These are phyloP conservation scores for Phytopythium helicoides DNA, from an alignment of 352 stramenopile genomes.

Conservation along the genomic window DNA sequence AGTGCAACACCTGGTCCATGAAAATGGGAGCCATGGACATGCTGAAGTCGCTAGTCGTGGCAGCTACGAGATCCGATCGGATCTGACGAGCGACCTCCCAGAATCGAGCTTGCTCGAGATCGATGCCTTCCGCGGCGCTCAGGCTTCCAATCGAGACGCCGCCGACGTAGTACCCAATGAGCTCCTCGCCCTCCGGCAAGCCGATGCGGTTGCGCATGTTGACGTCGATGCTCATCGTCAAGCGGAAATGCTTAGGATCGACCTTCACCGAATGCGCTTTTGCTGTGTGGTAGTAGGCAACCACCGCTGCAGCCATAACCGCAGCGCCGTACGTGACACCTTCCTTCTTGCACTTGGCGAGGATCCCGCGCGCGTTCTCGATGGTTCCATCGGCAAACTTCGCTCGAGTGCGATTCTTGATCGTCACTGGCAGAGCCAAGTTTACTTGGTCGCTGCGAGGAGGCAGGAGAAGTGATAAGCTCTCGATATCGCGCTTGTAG, in stretches of 20 bases:
- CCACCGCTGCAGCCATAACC: slow-evolving; percentile 21
- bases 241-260: slow-evolving; percentile 37
- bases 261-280: slow-evolving; percentile 10
- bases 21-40: slow-evolving; percentile 25
- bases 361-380: slow-evolving; percentile 26
- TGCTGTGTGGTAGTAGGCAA: slow-evolving; percentile 29
- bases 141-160: slow-evolving; percentile 4
- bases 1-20: slow-evolving; percentile 27
- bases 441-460: slow-evolving; percentile 6
- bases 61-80: slow-evolving; percentile 15
- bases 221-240: slow-evolving; percentile 31
- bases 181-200: slow-evolving; percentile 21
- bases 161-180: slow-evolving; percentile 35
- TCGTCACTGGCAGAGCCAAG: slow-evolving; percentile 1
- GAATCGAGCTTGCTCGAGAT: slow-evolving; percentile 31
- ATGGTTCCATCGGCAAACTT: slow-evolving; percentile 34
- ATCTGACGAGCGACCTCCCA: slow-evolving; percentile 42
- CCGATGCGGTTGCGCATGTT: slow-evolving; percentile 47
- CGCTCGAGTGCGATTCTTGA: slow-evolving; percentile 28
- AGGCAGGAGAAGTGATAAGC: slow-evolving; percentile 2
- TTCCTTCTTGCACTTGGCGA: slow-evolving; percentile 36
- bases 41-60: slow-evolving; percentile 24
- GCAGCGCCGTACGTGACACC: slow-evolving; percentile 34
- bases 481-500: background rate
- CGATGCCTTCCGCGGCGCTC: slow-evolving; percentile 24